Conservation (phyloP, 371 early-diverging fungal species). For the Mortierella sp. region DNA sequence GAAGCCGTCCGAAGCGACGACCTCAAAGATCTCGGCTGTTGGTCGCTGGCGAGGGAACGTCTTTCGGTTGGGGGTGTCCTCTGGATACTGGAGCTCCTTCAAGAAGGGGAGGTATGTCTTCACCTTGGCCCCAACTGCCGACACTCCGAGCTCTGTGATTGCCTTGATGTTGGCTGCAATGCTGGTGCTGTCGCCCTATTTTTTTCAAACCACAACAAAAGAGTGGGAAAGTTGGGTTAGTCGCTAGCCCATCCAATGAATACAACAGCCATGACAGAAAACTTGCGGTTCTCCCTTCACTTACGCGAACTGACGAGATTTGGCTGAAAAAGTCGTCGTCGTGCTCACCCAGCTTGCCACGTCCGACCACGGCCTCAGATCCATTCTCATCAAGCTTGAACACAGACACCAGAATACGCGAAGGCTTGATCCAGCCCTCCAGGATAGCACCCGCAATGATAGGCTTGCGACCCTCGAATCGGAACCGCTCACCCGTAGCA, state of each 20-base stretch:
- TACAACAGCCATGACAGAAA: not conserved
- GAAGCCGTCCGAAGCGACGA: constrained; percentile 39
- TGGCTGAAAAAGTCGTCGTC: constrained; percentile 47
- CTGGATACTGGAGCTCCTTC: constrained; percentile 46
- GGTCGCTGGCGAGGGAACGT: constrained; percentile 42
- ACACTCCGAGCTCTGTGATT: constrained; percentile 35
- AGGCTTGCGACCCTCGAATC: constrained; percentile 56
- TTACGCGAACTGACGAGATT: constrained; percentile 35
- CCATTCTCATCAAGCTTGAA: constrained; percentile 44
- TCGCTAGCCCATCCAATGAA: no score
- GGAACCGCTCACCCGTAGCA: constrained; percentile 48
- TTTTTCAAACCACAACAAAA: not conserved
- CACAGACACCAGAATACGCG: constrained; percentile 48
- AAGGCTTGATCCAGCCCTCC: constrained; percentile 54
- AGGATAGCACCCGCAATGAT: constrained; percentile 29
- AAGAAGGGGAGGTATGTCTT: constrained; percentile 46
- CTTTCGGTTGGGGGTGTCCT: constrained; percentile 41
- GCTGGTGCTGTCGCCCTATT: constrained; percentile 37
- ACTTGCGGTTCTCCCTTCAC: not conserved
- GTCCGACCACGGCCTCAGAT: constrained; percentile 36
- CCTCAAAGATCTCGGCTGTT: constrained; percentile 28
- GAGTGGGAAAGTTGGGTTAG: no score
- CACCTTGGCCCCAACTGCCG: constrained; percentile 26
- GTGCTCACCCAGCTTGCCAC: constrained; percentile 50
- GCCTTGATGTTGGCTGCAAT: constrained; percentile 32